These are phyloP conservation scores for Penstemon eatonii DNA, from an alignment of 257 asterid genomes.

Conservation along the genomic window DNA sequence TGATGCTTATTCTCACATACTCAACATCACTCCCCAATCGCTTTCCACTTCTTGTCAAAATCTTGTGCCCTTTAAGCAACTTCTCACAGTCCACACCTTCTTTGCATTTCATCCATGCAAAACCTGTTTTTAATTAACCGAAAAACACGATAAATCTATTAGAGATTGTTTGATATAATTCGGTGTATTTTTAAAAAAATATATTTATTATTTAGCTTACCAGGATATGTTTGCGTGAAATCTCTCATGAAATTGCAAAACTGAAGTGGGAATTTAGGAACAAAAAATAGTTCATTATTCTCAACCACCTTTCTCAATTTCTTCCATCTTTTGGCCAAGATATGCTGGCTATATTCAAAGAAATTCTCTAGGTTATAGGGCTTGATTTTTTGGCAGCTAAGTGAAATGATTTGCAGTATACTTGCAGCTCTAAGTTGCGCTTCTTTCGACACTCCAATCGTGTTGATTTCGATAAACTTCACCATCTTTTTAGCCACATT, in stretches of 20 bases:
- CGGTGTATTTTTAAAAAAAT: background rate
- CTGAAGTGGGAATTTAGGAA: slow-evolving; percentile 48
- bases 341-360: slow-evolving; percentile 44
- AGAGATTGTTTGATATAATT: background rate
- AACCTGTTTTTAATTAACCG: slow-evolving; percentile 46
- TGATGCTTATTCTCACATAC: slow-evolving; percentile 68
- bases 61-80: slow-evolving; percentile 48
- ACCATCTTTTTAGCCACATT: slow-evolving; percentile 68
- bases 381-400: slow-evolving; percentile 46
- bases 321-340: slow-evolving; percentile 66
- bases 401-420: slow-evolving; percentile 48
- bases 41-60: slow-evolving; percentile 60
- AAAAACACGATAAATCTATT: background rate
- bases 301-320: slow-evolving; percentile 39
- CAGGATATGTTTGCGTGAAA: slow-evolving; percentile 53
- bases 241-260: slow-evolving; percentile 52
- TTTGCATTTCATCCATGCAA: slow-evolving; percentile 83
- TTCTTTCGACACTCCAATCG: slow-evolving; percentile 89
- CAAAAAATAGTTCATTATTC: slow-evolving; percentile 30
- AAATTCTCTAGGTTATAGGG: slow-evolving; percentile 40
- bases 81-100: slow-evolving; percentile 52
- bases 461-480: slow-evolving; percentile 62
- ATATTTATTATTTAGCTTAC: slow-evolving; percentile 29
- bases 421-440: slow-evolving; percentile 78
- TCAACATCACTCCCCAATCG: slow-evolving; percentile 55